These are phyloP conservation scores for Casuarina glauca DNA, from an alignment of 306 rosid genomes.

Conservation along the genomic window DNA sequence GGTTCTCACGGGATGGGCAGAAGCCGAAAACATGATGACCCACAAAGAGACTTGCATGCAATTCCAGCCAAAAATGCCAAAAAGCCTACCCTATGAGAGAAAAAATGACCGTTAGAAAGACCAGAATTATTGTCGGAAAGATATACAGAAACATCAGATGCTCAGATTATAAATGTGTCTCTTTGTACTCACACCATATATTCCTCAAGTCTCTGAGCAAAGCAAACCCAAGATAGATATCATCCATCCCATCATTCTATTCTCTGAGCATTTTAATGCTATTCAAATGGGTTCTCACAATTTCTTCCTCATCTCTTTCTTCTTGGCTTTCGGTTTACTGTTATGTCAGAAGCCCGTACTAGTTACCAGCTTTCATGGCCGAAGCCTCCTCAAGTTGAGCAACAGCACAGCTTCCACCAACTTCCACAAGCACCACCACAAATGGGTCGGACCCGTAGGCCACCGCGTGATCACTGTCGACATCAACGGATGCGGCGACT, in stretches of 20 bases:
- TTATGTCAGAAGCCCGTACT: constrained; percentile 25
- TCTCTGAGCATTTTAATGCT: constrained; percentile 24
- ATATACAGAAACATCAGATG: background rate
- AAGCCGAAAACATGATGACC: constrained; percentile 29
- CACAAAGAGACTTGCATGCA: constrained; percentile 22
- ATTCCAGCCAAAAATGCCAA: constrained; percentile 19
- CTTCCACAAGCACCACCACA: constrained; percentile 29
- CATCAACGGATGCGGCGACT: constrained; percentile 54
- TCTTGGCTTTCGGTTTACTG: constrained; percentile 22
- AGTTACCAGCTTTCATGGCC: background rate
- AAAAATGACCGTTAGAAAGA: constrained; percentile 61
- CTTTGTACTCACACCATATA: constrained; percentile 6
- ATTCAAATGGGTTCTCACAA: constrained; percentile 32
- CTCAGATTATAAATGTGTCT: constrained; percentile 25
- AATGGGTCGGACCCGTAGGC: constrained; percentile 71
- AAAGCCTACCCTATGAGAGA: constrained; percentile 2
- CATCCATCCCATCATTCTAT: constrained; percentile 3
- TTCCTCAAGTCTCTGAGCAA: constrained; percentile 5
- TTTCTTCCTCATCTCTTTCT: background rate
- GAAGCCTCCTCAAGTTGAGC: background rate
- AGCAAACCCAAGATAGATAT: background rate
- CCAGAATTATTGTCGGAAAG: background rate
- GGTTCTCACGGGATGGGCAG: constrained; percentile 4
- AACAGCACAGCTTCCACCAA: constrained; percentile 15
- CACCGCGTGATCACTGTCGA: constrained; percentile 58